Conservation (phyloP, 2,329 filamentous ascomycete genomes). For the Zymoseptoria ardabiliae region DNA sequence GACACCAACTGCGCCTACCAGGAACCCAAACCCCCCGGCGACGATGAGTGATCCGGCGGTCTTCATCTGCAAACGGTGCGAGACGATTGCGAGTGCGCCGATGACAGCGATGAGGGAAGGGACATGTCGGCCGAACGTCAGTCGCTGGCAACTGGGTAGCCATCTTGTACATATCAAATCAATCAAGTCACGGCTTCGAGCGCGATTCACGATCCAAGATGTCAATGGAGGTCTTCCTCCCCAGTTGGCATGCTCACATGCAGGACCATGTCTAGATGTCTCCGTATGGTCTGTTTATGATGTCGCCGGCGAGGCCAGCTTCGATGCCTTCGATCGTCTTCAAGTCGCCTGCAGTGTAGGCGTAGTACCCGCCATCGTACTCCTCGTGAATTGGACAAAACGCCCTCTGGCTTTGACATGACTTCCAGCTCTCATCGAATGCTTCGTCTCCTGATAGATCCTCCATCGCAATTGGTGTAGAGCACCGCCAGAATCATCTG, state of each 20-base stretch:
- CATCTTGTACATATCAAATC: conserved; percentile 14
- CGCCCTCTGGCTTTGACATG: conserved; percentile 1
- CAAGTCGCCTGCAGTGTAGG: not conserved
- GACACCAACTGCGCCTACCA: too few relatives aligned
- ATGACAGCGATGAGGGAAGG: too few relatives aligned
- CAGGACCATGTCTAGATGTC: conserved; percentile 4
- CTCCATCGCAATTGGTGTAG: conserved; percentile 2
- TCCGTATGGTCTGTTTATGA: conserved; percentile 3
- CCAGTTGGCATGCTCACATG: conserved; percentile 1
- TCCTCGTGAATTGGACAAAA: conserved; percentile 3
- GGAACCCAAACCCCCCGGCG: too few relatives aligned
- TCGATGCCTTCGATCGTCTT: conserved; percentile 1
- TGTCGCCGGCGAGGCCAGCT: conserved; percentile 2
- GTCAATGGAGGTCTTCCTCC: conserved; percentile 5
- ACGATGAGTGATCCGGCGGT: too few relatives aligned
- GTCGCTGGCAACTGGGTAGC: too few relatives aligned
- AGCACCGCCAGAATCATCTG: conserved; percentile 1
- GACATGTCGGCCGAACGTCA: too few relatives aligned
- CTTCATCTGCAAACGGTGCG: too few relatives aligned
- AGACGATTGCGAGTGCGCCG: too few relatives aligned
- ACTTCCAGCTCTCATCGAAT: conserved; percentile 4
- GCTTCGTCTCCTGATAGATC: conserved; percentile 1
- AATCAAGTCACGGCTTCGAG: not conserved
- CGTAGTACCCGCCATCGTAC: conserved; percentile 4
- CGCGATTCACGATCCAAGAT: conserved; percentile 1